These are phyloP conservation scores for Coemansia sp. DNA, from an alignment of 192 early-diverging fungal genomes.

Conservation along the genomic window DNA sequence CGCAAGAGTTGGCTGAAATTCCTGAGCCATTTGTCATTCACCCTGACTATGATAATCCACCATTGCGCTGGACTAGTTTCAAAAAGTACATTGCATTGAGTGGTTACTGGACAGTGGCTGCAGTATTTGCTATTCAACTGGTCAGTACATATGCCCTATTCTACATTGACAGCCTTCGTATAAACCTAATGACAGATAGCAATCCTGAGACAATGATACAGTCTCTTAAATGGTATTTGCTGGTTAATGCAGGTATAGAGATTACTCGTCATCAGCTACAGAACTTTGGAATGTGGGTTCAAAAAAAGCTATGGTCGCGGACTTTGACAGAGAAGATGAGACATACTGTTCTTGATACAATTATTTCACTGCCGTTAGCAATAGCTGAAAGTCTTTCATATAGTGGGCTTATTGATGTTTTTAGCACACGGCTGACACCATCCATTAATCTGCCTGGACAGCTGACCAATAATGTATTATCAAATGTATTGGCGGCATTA, in stretches of 20 bases:
- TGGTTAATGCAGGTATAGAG: slow-evolving; percentile 16
- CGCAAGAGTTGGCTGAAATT: not conserved
- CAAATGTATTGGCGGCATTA: not conserved
- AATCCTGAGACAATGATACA: slow-evolving; percentile 21
- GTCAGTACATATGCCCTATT: slow-evolving; percentile 12
- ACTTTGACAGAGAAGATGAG: slow-evolving; percentile 7
- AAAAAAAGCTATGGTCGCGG: slow-evolving; percentile 5
- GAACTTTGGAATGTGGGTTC: not conserved
- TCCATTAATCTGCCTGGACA: not conserved
- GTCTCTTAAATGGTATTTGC: slow-evolving; percentile 27
- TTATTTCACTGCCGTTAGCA: slow-evolving; percentile 14
- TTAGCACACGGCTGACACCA: not conserved
- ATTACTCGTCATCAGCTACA: slow-evolving; percentile 13
- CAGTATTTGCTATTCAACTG: slow-evolving; percentile 8
- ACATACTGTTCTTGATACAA: not conserved
- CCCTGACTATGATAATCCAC: not conserved
- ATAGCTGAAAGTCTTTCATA: slow-evolving; percentile 11
- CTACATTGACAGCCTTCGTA: slow-evolving; percentile 18
- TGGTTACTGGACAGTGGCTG: slow-evolving; percentile 13
- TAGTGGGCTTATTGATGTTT: not conserved
- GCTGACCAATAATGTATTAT: not conserved
- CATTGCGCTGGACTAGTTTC: slow-evolving; percentile 8
- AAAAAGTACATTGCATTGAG: slow-evolving; percentile 10
- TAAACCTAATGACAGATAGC: slow-evolving; percentile 24
- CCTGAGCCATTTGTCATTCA: not conserved